Evolutionary conservation across 1,139 yeast genomes (phyloP), one percentile per base, ranked within the genome.

Genomic region (Entelexis sorbosivorans): DNA sequence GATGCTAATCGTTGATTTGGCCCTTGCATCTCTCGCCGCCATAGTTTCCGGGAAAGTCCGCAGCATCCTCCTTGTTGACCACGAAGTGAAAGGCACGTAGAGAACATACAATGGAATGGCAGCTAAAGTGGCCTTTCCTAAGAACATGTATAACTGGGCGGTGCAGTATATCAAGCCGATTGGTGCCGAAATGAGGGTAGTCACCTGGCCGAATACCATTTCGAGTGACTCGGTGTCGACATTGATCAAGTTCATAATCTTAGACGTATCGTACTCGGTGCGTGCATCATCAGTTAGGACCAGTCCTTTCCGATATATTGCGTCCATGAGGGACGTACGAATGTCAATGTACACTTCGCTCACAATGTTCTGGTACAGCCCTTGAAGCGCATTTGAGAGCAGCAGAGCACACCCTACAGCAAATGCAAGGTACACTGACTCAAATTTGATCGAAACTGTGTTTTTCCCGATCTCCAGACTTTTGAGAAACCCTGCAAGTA

Each of bases 161-260:
- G 84, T 74, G 35, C 77, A 73, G 10, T 77, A 67, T 38, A 76
- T 82, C 50, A 74, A 69, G 58, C 91, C 87, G 5, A 81, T 67
- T 0, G 89, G 87, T 59, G 83, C 73, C 16, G 79, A 73, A 52
- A 81, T 66, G 13, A 79, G 66, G 60, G 77, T 78, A 2, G 87
- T 86, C 61, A 79, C 80, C 64, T 79, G 81, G 5, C 78, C 77
- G 44, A 78, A 64, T 6, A 88, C 87, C 29, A 71, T 73, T 55
- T 76, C 83, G 44, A 80, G 72, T 58, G 79, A 78, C 66, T 84
- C 93, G 10, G 89, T 81, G 69, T 91, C 98, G 43, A 87, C 95
- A 52, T 94, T 82, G 64, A 78, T 70, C 63, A 89, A 73, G 63
- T 89, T 91, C 55, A 91, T 97, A 62, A 91, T 87, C 64, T 89